These are phyloP conservation scores for Aegilops longissima DNA, from an alignment of 176 grass and related monocot genomes.

Conservation along the genomic window DNA sequence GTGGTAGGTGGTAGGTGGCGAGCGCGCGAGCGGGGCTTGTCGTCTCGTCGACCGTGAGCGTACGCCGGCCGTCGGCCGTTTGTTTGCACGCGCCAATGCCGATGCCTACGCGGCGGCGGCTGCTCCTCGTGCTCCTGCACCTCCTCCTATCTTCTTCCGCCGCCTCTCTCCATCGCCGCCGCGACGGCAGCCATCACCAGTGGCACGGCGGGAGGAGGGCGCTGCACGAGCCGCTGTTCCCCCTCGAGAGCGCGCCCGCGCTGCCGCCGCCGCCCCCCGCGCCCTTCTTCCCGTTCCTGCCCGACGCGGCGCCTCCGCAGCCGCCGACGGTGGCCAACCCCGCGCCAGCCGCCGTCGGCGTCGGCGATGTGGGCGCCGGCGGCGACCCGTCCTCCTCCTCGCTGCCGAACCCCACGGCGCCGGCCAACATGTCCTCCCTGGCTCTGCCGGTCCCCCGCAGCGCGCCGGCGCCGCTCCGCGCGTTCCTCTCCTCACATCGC, in stretches of 20 bases:
- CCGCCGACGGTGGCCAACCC: background rate
- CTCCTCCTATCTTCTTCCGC: background rate
- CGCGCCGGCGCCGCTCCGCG: conserved; percentile 21
- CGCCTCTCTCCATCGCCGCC: background rate
- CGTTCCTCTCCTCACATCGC: conserved; percentile 46
- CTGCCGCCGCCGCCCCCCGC: conserved; percentile 38
- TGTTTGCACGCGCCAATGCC: background rate
- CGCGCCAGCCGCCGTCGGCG: background rate
- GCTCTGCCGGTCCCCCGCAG: conserved; percentile 28
- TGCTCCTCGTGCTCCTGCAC: conserved; percentile 39
- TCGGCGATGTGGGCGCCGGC: background rate
- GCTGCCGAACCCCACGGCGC: conserved; percentile 42
- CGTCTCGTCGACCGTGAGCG: background rate
- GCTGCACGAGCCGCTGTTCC: conserved; percentile 63
- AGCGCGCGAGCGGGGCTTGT: background rate
- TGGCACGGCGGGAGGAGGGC: conserved; percentile 17
- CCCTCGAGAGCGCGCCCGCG: conserved; percentile 37
- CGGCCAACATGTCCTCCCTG: conserved; percentile 47
- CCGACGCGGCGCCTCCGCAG: conserved; percentile 34
- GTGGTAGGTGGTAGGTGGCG: background rate
- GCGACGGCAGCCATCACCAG: conserved; percentile 8
- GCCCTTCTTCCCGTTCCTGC: conserved; percentile 47
- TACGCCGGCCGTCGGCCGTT: background rate
- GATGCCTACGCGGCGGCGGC: conserved; percentile 30
- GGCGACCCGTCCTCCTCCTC: conserved; percentile 8